phyloP scores from a whole-genome alignment of 805 yeast species.

The Hagleromyces aurorensis region DNA sequence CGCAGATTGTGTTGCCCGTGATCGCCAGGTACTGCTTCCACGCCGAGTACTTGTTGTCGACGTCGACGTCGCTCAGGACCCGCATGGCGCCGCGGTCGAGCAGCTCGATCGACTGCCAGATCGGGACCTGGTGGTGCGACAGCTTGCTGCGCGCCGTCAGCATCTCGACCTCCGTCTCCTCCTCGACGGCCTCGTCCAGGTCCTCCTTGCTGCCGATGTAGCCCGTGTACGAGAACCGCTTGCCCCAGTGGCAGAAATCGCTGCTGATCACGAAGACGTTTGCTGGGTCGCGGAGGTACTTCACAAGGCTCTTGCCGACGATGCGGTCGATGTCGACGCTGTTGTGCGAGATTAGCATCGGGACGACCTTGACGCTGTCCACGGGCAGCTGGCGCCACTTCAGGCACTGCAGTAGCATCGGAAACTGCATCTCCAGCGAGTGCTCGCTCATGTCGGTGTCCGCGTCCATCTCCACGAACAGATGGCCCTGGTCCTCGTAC shows the following conservation, averaged over 20 bases:
- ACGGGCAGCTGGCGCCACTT: constrained; percentile 35
- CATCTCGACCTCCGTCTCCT: constrained; percentile 27
- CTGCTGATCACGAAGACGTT: constrained; percentile 69
- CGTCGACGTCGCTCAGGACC: constrained; percentile 33
- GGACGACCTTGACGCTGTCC: constrained; percentile 50
- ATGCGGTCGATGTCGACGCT: constrained; percentile 36
- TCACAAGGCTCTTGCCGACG: constrained; percentile 42
- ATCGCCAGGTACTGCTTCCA: constrained; percentile 61
- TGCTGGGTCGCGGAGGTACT: constrained; percentile 48
- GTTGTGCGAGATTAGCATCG: constrained; percentile 69
- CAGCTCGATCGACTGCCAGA: constrained; percentile 63
- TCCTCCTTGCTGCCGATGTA: constrained; percentile 34
- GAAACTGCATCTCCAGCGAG: constrained; percentile 91
- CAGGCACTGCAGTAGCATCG: constrained; percentile 45
- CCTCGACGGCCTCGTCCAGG: constrained; percentile 26
- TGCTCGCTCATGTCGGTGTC: constrained; percentile 78
- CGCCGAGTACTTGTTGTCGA: constrained; percentile 43
- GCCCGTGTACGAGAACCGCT: constrained; percentile 49
- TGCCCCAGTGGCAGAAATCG: constrained; percentile 96
- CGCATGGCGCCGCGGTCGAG: constrained; percentile 69
- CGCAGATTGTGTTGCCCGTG: constrained; percentile 91
- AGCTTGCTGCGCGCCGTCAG: constrained; percentile 24
- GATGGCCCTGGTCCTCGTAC: constrained; percentile 7
- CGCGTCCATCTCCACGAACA: constrained; percentile 48
- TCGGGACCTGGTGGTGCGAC: constrained; percentile 36